Evolutionary conservation across 805 yeast genomes (phyloP).

Genomic region (Blastobotrys peoriensis): DNA sequence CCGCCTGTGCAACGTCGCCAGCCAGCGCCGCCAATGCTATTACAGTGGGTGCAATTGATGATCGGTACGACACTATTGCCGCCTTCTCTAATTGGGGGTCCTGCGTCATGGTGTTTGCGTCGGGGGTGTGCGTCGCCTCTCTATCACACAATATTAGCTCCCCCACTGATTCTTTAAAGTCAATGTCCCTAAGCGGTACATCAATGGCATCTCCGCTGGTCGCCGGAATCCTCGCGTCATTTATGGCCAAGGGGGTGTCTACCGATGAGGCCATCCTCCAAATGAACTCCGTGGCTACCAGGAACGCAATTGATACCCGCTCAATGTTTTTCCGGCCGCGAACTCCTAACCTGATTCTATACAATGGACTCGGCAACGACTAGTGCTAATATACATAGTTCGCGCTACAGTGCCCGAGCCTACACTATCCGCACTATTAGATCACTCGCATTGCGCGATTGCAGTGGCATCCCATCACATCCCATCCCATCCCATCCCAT

Average conservation of each 20-base stretch:
- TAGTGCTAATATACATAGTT: no score
- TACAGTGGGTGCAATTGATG: slow-evolving; percentile 88
- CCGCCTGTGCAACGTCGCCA: slow-evolving; percentile 80
- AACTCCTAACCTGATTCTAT: slow-evolving; percentile 24
- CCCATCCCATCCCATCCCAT: no score
- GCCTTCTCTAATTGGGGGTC: slow-evolving; percentile 82
- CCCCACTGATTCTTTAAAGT: slow-evolving; percentile 12
- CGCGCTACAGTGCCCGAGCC: no score
- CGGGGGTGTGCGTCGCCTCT: slow-evolving; percentile 59
- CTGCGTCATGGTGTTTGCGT: slow-evolving; percentile 79
- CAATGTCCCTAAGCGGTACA: slow-evolving; percentile 24
- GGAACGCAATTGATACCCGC: slow-evolving; percentile 24
- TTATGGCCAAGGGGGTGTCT: slow-evolving; percentile 28
- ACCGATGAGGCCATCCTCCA: slow-evolving; percentile 22
- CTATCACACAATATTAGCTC: slow-evolving; percentile 15
- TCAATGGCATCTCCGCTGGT: slow-evolving; percentile 29
- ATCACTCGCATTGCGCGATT: no score
- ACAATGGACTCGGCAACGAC: slow-evolving; percentile 15
- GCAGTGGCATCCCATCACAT: no score
- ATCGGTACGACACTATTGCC: slow-evolving; percentile 60
- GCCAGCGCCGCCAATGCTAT: slow-evolving; percentile 70
- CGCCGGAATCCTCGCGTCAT: slow-evolving; percentile 25
- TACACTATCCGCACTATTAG: no score
- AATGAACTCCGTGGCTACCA: slow-evolving; percentile 19
- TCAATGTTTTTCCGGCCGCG: slow-evolving; percentile 23